A percentile compares a stretch with the other conserved stretches of the same genome.
Evolutionary conservation across 108 stramenopile species (phyloP).

Genomic region (Nannochloropsis gaditana): DNA sequence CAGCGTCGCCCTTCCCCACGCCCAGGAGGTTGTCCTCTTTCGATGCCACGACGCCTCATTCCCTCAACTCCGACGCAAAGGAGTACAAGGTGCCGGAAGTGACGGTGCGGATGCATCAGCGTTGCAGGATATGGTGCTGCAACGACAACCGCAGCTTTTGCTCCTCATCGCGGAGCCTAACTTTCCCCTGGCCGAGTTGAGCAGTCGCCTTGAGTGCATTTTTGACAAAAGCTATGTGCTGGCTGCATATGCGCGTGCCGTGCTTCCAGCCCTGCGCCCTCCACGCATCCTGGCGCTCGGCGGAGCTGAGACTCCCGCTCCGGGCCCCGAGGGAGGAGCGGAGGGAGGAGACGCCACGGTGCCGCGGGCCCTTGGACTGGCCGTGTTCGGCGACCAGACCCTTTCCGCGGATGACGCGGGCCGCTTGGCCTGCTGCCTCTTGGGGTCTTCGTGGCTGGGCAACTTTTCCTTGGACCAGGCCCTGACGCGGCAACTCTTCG

Average conservation of each 20-base stretch:
- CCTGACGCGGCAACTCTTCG: not conserved
- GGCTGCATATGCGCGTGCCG: not conserved
- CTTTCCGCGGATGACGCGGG: not conserved
- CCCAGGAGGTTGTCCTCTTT: conserved; percentile 11
- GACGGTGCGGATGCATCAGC: not conserved
- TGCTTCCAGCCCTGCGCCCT: not conserved
- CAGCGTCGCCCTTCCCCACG: not conserved
- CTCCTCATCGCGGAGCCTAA: not conserved
- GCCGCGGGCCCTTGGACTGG: not conserved
- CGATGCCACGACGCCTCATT: not conserved
- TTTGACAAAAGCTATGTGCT: not conserved
- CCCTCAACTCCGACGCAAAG: not conserved
- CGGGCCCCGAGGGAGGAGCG: not conserved
- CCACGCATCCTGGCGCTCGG: not conserved
- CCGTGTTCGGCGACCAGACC: not conserved
- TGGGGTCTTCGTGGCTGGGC: not conserved
- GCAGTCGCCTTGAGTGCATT: not conserved
- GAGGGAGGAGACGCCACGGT: not conserved
- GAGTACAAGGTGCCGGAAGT: not conserved
- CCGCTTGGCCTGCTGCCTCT: not conserved
- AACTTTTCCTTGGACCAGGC: conserved; percentile 4
- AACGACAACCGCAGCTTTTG: not conserved
- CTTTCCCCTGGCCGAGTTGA: not conserved
- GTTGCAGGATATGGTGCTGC: not conserved
- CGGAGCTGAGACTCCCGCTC: not conserved